phyloP scores from a whole-genome alignment of 2,329 filamentous ascomycete species.

The Waltergamsia citrina region DNA sequence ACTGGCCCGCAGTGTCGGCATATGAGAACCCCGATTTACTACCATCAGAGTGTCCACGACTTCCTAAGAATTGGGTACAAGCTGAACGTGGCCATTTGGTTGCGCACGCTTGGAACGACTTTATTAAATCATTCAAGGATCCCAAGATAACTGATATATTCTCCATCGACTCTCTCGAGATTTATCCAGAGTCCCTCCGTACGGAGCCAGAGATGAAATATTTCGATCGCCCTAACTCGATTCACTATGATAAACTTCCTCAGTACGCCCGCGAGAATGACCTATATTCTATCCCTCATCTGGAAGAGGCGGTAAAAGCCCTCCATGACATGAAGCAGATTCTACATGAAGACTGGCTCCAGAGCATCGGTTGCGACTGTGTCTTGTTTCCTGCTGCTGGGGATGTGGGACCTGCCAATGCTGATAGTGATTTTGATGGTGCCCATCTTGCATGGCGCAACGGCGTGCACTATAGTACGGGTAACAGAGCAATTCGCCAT shows the following conservation, averaged over 20 bases:
- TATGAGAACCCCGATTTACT: slow-evolving; percentile 30
- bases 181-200: slow-evolving; percentile 21
- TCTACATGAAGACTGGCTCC: slow-evolving; percentile 42
- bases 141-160: slow-evolving; percentile 21
- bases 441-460: slow-evolving; percentile 16
- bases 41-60: slow-evolving; percentile 20
- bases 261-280: slow-evolving; percentile 8
- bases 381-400: slow-evolving; percentile 40
- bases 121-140: slow-evolving; percentile 24
- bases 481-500: slow-evolving; percentile 12
- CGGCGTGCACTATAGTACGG: slow-evolving; percentile 18
- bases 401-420: slow-evolving; percentile 37
- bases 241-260: slow-evolving; percentile 11
- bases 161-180: slow-evolving; percentile 24
- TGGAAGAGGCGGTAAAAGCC: slow-evolving; percentile 29
- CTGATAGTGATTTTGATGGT: slow-evolving; percentile 23
- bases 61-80: slow-evolving; percentile 33
- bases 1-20: slow-evolving; percentile 34
- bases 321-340: slow-evolving; percentile 38
- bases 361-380: slow-evolving; percentile 26
- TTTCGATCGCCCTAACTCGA: slow-evolving; percentile 7
- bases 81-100: slow-evolving; percentile 12
- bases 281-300: slow-evolving; percentile 29
- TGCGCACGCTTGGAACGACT: slow-evolving; percentile 11
- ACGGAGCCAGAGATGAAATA: slow-evolving; percentile 9